These are phyloP conservation scores for Tulasnella sp. DNA, from an alignment of 768 basidiomycete species.

Conservation along the genomic window DNA sequence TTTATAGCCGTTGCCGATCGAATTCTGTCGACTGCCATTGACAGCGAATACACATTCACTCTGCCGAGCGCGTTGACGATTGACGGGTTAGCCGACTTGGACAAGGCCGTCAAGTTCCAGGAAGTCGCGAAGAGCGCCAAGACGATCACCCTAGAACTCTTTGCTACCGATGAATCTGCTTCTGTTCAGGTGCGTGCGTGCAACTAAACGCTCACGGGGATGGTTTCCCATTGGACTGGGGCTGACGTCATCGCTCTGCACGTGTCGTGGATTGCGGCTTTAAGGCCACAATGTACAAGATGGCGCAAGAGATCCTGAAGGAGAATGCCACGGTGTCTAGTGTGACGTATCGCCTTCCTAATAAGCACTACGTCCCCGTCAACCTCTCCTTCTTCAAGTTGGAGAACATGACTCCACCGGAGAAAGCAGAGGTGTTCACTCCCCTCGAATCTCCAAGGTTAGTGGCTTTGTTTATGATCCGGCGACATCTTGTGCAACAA, in stretches of 20 bases:
- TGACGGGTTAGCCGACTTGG: conserved; percentile 35
- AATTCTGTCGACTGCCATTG: conserved; percentile 83
- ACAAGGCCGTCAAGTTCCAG: conserved; percentile 53
- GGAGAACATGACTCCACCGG: conserved; percentile 33
- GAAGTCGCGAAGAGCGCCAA: conserved; percentile 48
- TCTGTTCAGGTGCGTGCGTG: conserved; percentile 67
- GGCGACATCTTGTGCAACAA: background rate
- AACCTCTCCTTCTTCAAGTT: conserved; percentile 44
- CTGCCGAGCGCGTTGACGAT: conserved; percentile 25
- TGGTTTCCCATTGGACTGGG: background rate
- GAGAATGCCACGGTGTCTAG: conserved; percentile 53
- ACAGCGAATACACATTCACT: conserved; percentile 61
- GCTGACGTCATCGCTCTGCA: background rate
- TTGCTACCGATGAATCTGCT: conserved; percentile 82
- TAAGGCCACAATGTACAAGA: conserved; percentile 88
- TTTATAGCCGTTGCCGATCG: conserved; percentile 69
- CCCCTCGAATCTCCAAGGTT: conserved; percentile 83
- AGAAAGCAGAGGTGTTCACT: conserved; percentile 76
- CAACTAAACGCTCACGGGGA: background rate
- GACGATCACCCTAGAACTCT: conserved; percentile 63
- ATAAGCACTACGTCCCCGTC: conserved; percentile 91
- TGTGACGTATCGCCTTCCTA: conserved; percentile 73
- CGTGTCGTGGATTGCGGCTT: background rate
- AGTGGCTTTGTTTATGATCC: conserved; percentile 13
- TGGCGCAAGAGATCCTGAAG: conserved; percentile 63